Evolutionary conservation across 805 yeast genomes (phyloP).

Genomic region (Lachancea dasiensis): DNA sequence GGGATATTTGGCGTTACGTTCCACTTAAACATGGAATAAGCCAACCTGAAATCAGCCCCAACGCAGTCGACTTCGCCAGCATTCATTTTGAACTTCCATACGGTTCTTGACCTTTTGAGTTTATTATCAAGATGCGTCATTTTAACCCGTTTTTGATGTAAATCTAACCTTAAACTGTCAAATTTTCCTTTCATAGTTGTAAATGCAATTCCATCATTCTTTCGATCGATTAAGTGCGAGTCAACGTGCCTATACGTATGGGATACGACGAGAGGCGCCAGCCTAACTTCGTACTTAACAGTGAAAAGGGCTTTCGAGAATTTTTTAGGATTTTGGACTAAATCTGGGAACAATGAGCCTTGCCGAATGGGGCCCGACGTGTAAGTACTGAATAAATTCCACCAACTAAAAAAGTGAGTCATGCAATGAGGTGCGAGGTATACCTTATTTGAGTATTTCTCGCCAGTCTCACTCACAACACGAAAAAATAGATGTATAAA

Average conservation of each 20-base stretch:
- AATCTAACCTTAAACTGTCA: constrained; percentile 48
- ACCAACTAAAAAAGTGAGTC: constrained; percentile 70
- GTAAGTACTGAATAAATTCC: constrained; percentile 71
- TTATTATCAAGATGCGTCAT: constrained; percentile 39
- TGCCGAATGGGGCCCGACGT: constrained; percentile 70
- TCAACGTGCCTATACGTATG: constrained; percentile 63
- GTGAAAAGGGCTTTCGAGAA: constrained; percentile 68
- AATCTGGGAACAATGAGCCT: constrained; percentile 59
- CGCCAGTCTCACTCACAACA: constrained; percentile 31
- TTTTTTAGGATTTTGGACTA: constrained; percentile 41
- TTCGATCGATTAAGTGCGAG: constrained; percentile 36
- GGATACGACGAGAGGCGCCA: constrained; percentile 62
- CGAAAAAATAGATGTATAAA: constrained; percentile 52
- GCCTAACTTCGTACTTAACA: constrained; percentile 62
- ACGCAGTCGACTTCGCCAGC: constrained; percentile 65
- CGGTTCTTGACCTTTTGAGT: constrained; percentile 39
- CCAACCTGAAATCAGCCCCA: constrained; percentile 60
- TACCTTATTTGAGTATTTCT: constrained; percentile 50
- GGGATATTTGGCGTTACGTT: no score
- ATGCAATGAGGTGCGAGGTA: constrained; percentile 70
- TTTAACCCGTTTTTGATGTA: constrained; percentile 50
- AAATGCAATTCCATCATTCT: constrained; percentile 35
- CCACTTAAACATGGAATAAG: constrained; percentile 61
- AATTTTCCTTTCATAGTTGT: constrained; percentile 64
- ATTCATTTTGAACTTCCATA: constrained; percentile 52